A percentile compares a stretch with the other conserved stretches of the same genome.
phyloP scores from a whole-genome alignment of 805 yeast genomes.

The Spathaspora arborariae region DNA sequence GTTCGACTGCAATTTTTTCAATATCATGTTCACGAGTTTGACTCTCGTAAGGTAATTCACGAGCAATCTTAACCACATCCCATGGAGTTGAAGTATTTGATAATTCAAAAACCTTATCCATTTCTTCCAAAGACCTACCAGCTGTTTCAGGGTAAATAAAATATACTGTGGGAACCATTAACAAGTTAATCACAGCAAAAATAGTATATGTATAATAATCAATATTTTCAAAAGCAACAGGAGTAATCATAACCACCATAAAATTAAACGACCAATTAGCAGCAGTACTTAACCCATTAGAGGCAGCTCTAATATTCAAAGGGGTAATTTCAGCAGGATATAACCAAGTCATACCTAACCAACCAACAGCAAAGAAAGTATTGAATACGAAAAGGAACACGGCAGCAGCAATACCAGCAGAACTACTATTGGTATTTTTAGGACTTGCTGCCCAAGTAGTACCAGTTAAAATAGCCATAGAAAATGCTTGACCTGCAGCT shows the following conservation, averaged over 20 bases:
- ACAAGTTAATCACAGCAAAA: constrained; percentile 37
- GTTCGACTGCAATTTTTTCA: neutral
- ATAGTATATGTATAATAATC: constrained; percentile 42
- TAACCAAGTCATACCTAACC: constrained; percentile 44
- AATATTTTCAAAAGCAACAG: constrained; percentile 34
- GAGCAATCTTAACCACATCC: constrained; percentile 4
- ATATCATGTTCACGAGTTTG: neutral
- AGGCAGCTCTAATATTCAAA: constrained; percentile 43
- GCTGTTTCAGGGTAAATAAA: constrained; percentile 46
- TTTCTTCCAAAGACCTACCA: constrained; percentile 43
- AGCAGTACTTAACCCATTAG: constrained; percentile 42
- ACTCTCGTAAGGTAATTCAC: constrained; percentile 1
- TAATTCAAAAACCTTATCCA: constrained; percentile 32
- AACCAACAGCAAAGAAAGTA: constrained; percentile 40
- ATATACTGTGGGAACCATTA: constrained; percentile 36
- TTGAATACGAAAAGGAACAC: constrained; percentile 44
- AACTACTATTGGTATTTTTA: too few species aligned
- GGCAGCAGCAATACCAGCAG: constrained; percentile 30
- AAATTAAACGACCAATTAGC: constrained; percentile 44
- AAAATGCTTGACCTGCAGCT: constrained; percentile 40
- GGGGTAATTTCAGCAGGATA: constrained; percentile 47
- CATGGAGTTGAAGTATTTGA: constrained; percentile 4
- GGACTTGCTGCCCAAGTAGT: constrained; percentile 31
- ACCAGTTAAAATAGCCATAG: constrained; percentile 38
- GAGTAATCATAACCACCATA: constrained; percentile 45